These are phyloP conservation scores for Anethum foeniculum DNA, from an alignment of 140 eudicot genomes.

Conservation along the genomic window DNA sequence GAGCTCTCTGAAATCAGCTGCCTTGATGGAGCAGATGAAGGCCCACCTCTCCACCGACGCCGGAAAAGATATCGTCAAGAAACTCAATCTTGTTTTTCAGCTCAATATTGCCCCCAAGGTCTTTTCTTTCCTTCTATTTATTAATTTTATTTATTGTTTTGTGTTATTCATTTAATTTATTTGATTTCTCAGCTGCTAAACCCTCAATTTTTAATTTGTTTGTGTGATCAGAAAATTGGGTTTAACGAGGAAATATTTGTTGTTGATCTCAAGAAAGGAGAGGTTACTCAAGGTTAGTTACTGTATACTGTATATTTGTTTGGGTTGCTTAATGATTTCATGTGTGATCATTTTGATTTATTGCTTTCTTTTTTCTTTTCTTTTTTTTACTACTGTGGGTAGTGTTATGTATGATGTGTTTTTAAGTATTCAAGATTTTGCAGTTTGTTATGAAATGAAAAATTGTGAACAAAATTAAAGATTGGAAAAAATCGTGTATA, in stretches of 20 bases:
- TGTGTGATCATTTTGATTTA: not conserved
- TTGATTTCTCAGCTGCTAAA: not conserved
- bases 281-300: constrained; percentile 64
- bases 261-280: constrained; percentile 92
- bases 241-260: constrained; percentile 62
- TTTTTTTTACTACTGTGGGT: not conserved
- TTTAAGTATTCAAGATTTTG: not conserved
- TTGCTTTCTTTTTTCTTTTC: not conserved
- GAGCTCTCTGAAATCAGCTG: constrained; percentile 56
- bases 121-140: not conserved
- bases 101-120: constrained; percentile 86
- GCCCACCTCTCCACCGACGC: constrained; percentile 67
- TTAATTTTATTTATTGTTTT: not conserved
- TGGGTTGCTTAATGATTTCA: not conserved
- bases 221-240: constrained; percentile 65
- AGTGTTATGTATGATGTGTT: not conserved
- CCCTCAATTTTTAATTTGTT: constrained; percentile 7
- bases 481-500: no score
- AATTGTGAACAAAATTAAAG: not conserved
- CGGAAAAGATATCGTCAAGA: constrained; percentile 58
- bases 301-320: not conserved
- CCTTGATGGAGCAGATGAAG: constrained; percentile 83
- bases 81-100: constrained; percentile 73
- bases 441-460: not conserved
- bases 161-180: not conserved